phyloP scores from a whole-genome alignment of 306 rosid genomes.

The Lupinus albus region DNA sequence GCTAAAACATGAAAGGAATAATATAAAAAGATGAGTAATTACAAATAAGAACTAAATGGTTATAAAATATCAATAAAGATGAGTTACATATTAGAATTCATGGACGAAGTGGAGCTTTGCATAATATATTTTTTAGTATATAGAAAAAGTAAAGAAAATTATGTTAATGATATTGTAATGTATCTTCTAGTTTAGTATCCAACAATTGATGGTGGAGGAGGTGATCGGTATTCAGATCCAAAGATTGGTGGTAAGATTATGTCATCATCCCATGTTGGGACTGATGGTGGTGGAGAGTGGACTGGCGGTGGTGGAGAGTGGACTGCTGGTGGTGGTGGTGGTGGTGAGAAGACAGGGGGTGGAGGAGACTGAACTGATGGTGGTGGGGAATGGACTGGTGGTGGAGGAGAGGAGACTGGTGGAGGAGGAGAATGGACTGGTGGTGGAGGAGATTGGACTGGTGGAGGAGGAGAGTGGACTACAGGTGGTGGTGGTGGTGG shows the following conservation, averaged over 20 bases:
- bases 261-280: conserved; percentile 44
- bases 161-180: conserved; percentile 23
- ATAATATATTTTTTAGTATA: not conserved
- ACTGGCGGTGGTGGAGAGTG: conserved; percentile 33
- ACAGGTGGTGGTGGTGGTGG: conserved; percentile 24
- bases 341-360: conserved; percentile 4
- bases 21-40: not conserved
- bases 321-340: conserved; percentile 37
- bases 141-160: conserved; percentile 5
- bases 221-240: conserved; percentile 57
- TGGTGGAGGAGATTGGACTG: conserved; percentile 3
- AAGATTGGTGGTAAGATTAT: conserved; percentile 51
- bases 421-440: not conserved
- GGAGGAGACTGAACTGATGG: conserved; percentile 8
- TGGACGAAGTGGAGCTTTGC: not conserved
- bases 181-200: conserved; percentile 53
- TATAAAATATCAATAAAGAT: not conserved
- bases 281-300: not conserved
- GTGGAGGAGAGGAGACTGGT: not conserved
- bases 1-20: too few relatives aligned
- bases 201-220: conserved; percentile 66
- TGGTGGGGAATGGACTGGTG: conserved; percentile 1
- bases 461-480: conserved; percentile 25
- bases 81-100: conserved; percentile 21
- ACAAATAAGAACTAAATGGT: not conserved